Percentiles rank a stretch among this genome's conserved stretches.
Conservation (phyloP, 1,284 basidiomycete species). For the Ceratobasidium sp. region DNA sequence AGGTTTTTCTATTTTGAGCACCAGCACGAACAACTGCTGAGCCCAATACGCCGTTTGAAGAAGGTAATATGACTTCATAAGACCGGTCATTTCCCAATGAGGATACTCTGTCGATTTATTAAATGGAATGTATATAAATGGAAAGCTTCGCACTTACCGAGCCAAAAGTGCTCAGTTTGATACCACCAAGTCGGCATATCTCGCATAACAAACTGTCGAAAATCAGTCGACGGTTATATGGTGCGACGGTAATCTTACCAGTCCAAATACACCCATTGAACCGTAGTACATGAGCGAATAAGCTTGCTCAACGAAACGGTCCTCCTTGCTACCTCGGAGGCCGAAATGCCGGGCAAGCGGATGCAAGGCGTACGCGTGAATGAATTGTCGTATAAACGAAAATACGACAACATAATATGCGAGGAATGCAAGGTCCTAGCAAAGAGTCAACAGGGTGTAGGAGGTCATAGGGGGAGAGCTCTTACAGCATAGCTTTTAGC, state of each 20-base stretch:
- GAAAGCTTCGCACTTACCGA: slow-evolving; percentile 54
- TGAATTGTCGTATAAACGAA: slow-evolving; percentile 84
- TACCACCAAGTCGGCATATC: slow-evolving; percentile 91
- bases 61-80: slow-evolving; percentile 92
- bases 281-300: slow-evolving; percentile 86
- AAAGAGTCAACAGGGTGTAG: slow-evolving; percentile 40
- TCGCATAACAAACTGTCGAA: slow-evolving; percentile 78
- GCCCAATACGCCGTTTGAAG: slow-evolving; percentile 91
- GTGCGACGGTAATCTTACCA: slow-evolving; percentile 59
- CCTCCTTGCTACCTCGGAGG: slow-evolving; percentile 71
- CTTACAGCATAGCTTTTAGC: slow-evolving; percentile 66
- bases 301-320: slow-evolving; percentile 88
- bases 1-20: slow-evolving; percentile 88
- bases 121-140: not conserved
- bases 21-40: slow-evolving; percentile 89
- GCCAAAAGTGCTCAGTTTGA: slow-evolving; percentile 81
- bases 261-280: slow-evolving; percentile 74
- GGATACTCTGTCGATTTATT: slow-evolving; percentile 68
- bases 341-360: slow-evolving; percentile 77
- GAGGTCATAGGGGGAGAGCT: slow-evolving; percentile 2
- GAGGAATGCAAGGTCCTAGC: slow-evolving; percentile 80
- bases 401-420: slow-evolving; percentile 90
- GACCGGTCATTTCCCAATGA: slow-evolving; percentile 84
- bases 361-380: slow-evolving; percentile 72
- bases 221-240: slow-evolving; percentile 1